phyloP scores from a whole-genome alignment of 164 flowering plant genomes.

The Umbilicus rupestris region DNA sequence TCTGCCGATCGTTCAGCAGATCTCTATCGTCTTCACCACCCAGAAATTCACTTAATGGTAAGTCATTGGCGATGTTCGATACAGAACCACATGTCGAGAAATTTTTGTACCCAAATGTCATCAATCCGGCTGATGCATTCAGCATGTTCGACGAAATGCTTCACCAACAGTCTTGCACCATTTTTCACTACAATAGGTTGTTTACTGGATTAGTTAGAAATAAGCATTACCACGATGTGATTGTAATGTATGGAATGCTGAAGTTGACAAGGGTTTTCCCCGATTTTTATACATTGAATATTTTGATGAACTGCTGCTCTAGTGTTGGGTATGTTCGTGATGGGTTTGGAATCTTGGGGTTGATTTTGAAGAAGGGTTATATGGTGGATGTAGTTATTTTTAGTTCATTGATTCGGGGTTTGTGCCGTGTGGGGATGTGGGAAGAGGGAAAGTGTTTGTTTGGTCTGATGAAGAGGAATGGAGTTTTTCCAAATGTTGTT shows the following conservation, averaged over 20 bases:
- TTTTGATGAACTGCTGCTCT: constrained; percentile 33
- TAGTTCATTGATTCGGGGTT: constrained; percentile 30
- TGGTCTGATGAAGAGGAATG: constrained; percentile 16
- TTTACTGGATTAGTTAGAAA: constrained; percentile 16
- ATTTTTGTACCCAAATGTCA: no score
- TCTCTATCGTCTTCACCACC: no score
- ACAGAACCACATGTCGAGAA: no score
- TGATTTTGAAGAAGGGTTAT: constrained; percentile 27
- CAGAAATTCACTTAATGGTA: no score
- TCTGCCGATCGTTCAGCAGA: no score
- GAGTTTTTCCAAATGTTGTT: constrained; percentile 22
- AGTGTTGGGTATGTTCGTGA: constrained; percentile 16
- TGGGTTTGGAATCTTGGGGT: constrained; percentile 28
- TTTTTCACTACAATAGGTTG: no score
- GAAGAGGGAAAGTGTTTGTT: constrained; percentile 27
- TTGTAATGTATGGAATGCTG: constrained; percentile 17
- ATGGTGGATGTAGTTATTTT: constrained; percentile 25
- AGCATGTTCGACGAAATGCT: no score
- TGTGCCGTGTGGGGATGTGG: constrained; percentile 20
- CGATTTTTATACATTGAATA: constrained; percentile 22
- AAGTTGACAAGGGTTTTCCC: constrained; percentile 16
- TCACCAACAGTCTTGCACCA: no score
- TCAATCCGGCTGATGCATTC: no score
- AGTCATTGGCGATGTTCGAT: no score
- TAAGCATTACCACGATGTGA: constrained; percentile 18